Conservation (phyloP, 176 grass and related monocot genomes). For the Carex myosuroides region DNA sequence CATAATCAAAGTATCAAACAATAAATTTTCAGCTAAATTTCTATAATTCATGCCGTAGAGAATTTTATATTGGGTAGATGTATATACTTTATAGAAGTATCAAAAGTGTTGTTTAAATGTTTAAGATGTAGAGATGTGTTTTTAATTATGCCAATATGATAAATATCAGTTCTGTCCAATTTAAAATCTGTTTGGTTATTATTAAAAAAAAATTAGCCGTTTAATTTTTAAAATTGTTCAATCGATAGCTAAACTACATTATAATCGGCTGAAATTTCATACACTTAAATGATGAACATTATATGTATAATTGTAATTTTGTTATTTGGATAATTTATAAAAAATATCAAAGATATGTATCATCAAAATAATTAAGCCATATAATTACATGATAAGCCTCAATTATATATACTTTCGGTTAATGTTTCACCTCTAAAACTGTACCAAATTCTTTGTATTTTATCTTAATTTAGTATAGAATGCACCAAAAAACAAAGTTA, state of each 20-base stretch:
- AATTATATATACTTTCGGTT: too few species aligned
- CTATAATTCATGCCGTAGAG: neutral
- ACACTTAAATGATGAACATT: neutral
- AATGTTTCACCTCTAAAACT: too few species aligned
- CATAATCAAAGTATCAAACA: constrained; percentile 1
- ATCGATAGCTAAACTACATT: too few species aligned
- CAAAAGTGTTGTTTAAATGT: neutral
- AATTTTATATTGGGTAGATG: too few species aligned
- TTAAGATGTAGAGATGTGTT: neutral
- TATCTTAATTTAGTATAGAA: too few species aligned
- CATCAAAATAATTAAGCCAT: neutral
- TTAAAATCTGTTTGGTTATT: neutral
- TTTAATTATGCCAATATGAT: neutral
- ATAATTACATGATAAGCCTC: too few species aligned
- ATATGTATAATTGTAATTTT: neutral
- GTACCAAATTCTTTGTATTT: too few species aligned
- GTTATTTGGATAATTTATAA: neutral
- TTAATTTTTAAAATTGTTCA: neutral
- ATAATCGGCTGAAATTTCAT: neutral
- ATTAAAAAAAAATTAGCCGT: neutral
- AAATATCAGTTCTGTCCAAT: too few species aligned
- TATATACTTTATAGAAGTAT: neutral
- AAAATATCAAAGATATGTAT: neutral
- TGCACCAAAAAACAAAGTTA: too few species aligned
- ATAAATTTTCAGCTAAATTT: neutral